Evolutionary conservation across 805 yeast genomes (phyloP), one percentile per base, ranked within the genome.

Genomic region (Saturnispora silvae): DNA sequence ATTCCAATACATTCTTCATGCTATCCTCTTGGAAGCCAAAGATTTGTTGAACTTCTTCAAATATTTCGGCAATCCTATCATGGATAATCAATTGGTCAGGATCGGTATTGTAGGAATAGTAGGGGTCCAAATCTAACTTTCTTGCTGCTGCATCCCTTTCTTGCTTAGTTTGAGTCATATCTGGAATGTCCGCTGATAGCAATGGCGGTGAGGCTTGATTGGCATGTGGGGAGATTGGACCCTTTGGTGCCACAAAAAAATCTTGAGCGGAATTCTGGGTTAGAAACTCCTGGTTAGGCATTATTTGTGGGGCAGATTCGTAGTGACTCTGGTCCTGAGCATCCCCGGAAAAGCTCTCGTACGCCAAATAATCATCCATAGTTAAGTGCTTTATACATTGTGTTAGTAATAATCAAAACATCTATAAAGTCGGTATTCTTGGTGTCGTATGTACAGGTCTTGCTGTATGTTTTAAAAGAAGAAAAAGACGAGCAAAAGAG

Each of bases 11-110:
- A 59, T 87, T 87, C 28, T 69, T 65, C 58, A 75, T 73, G 20
- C 82, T 81, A 46, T 81, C 86, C 20, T 67, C 60, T 60, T 87
- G 97, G 61, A 87, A 87, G 1, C 96, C 96, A 62, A 87, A 84
- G 40, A 70, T 64, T 31, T 54, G 50, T n/a, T 72, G 65, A 33
- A 87, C 54, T 20, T 70, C 70, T 18, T 59, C 56, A 51, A 87
- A 81, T 7, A 82, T 71, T 4, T 56, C 63, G 40, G 60, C 60
- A n/a, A 87, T 79, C 45, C 75, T 79, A 27, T 63, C 69, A 45
- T 73, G 70, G 34, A 81, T 68, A 32, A 92, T 70, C 7, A 96
- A 95, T 17, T 80, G 82, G 55, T 77, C 68, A 19, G 66, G 65
- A 49, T 72, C 77, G 31, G 72, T 70, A 20, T 69, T 63, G 73